Base-by-base conservation (phyloP, 1,284 basidiomycete species). In the Lentinula novae-zelandiae region DNA sequence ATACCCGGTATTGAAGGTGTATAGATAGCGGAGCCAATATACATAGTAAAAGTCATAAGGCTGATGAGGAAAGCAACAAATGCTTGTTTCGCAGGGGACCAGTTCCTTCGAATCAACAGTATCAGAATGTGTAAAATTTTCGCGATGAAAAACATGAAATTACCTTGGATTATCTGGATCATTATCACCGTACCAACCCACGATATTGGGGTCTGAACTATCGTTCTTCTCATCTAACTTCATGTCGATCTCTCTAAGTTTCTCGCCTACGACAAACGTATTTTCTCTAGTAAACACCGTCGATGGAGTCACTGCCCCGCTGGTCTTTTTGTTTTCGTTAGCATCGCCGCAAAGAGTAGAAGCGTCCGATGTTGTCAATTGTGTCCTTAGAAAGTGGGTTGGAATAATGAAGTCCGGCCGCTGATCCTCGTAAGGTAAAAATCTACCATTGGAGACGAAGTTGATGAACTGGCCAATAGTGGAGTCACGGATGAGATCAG, bases 21-120 rank as follows among this genome's bases (percentile, higher is more conserved):
- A 79, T 76, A 75, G 54, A 73, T 71, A 3, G 70, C 69, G 12
- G 70, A 71, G 48, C 72, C 71, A 60, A 77, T 72, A 62, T 74
- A 77, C 53, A 84, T 82, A 68, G 85, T 82, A 68, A 89, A 78
- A 7, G 87, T 85, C 59, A 88, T 76, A 2, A 86, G 62, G 59
- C 82, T 82, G 17, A 80, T 80, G n/a, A 83, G 69, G 51, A 72
- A 75, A 2, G 85, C 86, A 12, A 88, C 72, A 60, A 70, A 71
- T 2, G 61, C 58, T 58, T 69, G 68, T 57, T 72, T 72, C 5
- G 44, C 0, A n/a, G 60, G 57, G 1, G 70, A 69, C 71, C 71
- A 73, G 58, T 72, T 72, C 64, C 71, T 73, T 55, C 39, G 13
- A 51, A 7, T 33, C 31, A 46, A 13, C 13, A 10, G 2, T 20